These are phyloP conservation scores for Teratosphaeria viscida DNA, from an alignment of 2,329 filamentous ascomycete species.

Conservation along the genomic window DNA sequence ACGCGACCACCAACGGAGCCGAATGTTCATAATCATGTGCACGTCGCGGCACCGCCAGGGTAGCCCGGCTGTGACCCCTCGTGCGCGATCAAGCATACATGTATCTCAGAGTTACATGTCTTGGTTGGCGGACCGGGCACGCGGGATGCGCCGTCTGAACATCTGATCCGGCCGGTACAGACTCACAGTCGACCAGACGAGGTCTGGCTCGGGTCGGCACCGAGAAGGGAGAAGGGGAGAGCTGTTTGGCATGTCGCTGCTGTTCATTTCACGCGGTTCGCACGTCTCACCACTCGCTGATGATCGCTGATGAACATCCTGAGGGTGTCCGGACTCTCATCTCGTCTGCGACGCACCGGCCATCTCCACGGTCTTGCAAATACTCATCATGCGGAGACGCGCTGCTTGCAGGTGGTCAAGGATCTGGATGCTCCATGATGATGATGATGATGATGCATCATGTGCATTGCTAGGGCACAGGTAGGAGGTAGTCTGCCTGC, in stretches of 20 bases:
- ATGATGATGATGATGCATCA: background rate
- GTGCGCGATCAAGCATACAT: background rate
- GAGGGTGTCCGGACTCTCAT: conserved; percentile 3
- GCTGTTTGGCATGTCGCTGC: background rate
- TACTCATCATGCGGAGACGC: background rate
- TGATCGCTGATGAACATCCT: background rate
- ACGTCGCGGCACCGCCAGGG: background rate
- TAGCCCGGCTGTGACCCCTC: background rate
- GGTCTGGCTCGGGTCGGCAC: background rate
- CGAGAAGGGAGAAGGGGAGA: background rate
- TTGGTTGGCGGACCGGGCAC: background rate
- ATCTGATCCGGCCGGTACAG: background rate
- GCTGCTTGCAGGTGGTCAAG: background rate
- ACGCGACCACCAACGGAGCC: background rate
- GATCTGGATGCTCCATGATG: background rate
- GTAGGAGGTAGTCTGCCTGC: background rate
- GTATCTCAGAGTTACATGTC: background rate
- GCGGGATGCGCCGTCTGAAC: conserved; percentile 3
- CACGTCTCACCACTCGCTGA: background rate
- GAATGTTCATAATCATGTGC: background rate
- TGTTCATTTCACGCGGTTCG: background rate
- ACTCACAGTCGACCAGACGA: background rate
- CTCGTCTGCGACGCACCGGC: conserved; percentile 1
- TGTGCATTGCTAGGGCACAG: background rate
- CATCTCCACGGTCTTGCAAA: background rate